phyloP scores from a whole-genome alignment of 805 yeast genomes.

The Priceomyces carsonii region DNA sequence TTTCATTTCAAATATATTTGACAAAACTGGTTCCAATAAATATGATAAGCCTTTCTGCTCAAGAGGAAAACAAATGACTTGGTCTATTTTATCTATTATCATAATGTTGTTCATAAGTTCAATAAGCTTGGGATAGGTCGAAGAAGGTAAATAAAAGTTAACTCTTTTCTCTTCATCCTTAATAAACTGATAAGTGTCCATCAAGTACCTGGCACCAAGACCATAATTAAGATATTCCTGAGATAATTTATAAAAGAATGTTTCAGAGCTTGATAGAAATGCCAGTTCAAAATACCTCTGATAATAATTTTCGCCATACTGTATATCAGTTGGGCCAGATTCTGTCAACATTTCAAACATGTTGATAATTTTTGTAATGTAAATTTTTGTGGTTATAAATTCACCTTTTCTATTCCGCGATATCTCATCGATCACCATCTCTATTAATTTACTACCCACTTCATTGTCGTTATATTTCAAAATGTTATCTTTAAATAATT shows the following conservation, averaged over 20 bases:
- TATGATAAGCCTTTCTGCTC: constrained; percentile 56
- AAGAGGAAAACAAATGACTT: constrained; percentile 47
- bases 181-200: constrained; percentile 52
- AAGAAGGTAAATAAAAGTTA: constrained; percentile 51
- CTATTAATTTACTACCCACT: constrained; percentile 53
- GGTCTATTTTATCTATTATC: constrained; percentile 55
- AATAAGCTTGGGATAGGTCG: constrained; percentile 54
- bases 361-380: constrained; percentile 59
- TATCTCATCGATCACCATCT: constrained; percentile 55
- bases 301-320: constrained; percentile 60
- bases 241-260: constrained; percentile 53
- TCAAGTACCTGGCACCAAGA: constrained; percentile 58
- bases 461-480: constrained; percentile 49
- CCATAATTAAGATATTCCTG: constrained; percentile 39
- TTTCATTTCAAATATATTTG: constrained; percentile 11
- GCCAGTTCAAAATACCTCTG: constrained; percentile 64
- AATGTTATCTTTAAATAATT: constrained; percentile 61
- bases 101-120: constrained; percentile 60
- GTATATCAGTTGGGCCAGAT: constrained; percentile 20
- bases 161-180: constrained; percentile 63
- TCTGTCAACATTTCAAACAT: constrained; percentile 73
- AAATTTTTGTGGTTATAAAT: constrained; percentile 54
- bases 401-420: constrained; percentile 55
- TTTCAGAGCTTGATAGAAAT: constrained; percentile 54
- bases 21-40: constrained; percentile 53